Evolutionary conservation across 371 early-diverging fungal genomes (phyloP).

Genomic region (Batrachochytrium dendrobatidis): DNA sequence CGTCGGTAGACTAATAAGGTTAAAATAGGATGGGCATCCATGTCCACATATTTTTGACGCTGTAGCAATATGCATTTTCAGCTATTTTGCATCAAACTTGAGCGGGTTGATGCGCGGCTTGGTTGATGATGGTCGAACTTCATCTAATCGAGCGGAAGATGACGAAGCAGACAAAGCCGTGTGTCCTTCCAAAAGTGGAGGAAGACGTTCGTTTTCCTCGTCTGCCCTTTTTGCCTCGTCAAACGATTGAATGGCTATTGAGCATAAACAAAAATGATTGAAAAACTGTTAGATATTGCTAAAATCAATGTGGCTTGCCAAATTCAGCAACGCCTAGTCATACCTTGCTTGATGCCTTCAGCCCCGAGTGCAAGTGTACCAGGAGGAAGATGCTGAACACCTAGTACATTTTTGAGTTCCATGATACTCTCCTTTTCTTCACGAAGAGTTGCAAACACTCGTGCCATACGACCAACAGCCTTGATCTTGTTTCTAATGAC

Average conservation of each 20-base stretch:
- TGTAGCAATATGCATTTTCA: no score
- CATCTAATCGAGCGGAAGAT: background rate
- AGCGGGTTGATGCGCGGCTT: slow-evolving; percentile 2
- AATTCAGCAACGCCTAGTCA: no score
- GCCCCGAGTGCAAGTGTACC: slow-evolving; percentile 84
- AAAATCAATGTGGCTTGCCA: no score
- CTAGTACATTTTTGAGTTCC: slow-evolving; percentile 85
- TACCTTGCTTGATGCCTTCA: slow-evolving; percentile 80
- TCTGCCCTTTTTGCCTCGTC: slow-evolving; percentile 87
- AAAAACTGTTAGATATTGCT: background rate
- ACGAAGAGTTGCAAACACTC: slow-evolving; percentile 80
- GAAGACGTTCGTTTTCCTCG: slow-evolving; percentile 84
- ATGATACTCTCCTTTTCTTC: slow-evolving; percentile 83
- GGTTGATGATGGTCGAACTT: background rate
- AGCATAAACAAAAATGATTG: background rate
- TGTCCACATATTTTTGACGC: no score
- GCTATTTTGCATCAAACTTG: background rate
- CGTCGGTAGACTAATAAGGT: no score
- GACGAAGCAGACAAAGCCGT: slow-evolving; percentile 26
- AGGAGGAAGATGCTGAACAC: slow-evolving; percentile 69
- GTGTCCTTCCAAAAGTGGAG: slow-evolving; percentile 50
- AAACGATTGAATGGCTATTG: slow-evolving; percentile 72
- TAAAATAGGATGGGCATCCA: no score
- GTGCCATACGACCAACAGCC: slow-evolving; percentile 85
- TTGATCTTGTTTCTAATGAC: slow-evolving; percentile 85